A percentile compares a stretch with the other conserved stretches of the same genome.
phyloP scores from a whole-genome alignment of 2,329 filamentous ascomycete genomes.

The Colletotrichum melonis region DNA sequence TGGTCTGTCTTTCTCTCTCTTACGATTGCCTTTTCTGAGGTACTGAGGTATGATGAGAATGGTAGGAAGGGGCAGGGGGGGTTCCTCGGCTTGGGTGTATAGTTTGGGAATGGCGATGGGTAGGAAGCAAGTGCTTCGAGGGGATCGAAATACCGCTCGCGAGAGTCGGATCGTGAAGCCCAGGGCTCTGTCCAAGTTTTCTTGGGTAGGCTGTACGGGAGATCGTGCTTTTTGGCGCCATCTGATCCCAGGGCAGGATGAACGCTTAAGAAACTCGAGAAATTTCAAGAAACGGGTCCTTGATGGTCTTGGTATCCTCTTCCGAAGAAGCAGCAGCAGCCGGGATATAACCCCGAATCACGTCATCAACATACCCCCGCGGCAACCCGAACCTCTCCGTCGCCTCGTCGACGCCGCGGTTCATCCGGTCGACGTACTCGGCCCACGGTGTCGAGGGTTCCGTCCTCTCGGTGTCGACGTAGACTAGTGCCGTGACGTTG shows the following conservation, averaged over 20 bases:
- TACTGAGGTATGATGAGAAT: too few relatives aligned
- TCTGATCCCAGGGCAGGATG: too few relatives aligned
- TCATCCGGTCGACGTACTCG: constrained; percentile 75
- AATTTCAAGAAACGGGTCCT: not conserved
- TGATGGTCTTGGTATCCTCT: not conserved
- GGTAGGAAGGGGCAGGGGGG: not conserved
- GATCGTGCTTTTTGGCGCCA: too few relatives aligned
- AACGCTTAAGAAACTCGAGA: too few relatives aligned
- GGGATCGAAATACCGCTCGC: not conserved
- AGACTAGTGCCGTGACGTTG: constrained; percentile 62
- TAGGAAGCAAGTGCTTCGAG: not conserved
- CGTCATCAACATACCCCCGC: constrained; percentile 61
- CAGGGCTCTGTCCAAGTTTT: too few relatives aligned
- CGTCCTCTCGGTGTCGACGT: constrained; percentile 63
- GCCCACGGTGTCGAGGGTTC: constrained; percentile 54
- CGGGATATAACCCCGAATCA: constrained; percentile 60
- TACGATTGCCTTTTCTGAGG: too few relatives aligned
- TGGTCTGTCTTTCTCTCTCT: too few relatives aligned
- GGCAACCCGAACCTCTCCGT: constrained; percentile 64
- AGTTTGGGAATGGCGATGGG: too few relatives aligned
- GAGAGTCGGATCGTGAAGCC: too few relatives aligned
- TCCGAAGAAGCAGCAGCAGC: not conserved
- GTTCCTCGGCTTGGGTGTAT: not conserved
- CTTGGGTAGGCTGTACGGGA: too few relatives aligned
- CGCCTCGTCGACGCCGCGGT: constrained; percentile 70